Percentiles rank a stretch among this genome's conserved stretches.
Conservation (phyloP, 495 filamentous ascomycete genomes). For the Acidomyces sp. region DNA sequence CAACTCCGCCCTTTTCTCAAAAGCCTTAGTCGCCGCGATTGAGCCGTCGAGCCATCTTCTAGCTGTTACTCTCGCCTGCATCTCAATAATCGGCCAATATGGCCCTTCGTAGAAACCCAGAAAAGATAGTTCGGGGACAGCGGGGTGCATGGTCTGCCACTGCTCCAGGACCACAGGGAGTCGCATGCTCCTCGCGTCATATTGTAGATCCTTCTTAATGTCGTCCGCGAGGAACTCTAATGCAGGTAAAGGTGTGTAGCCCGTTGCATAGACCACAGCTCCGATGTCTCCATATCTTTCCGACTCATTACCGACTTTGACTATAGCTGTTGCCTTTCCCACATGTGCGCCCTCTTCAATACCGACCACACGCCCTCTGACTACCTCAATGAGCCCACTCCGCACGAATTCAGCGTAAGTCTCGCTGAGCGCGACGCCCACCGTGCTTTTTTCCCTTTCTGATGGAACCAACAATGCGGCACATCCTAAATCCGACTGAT, state of each 20-base stretch:
- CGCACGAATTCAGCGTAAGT: conserved; percentile 60
- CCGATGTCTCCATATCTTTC: conserved; percentile 43
- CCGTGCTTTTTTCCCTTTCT: conserved; percentile 31
- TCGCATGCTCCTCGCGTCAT: conserved; percentile 40
- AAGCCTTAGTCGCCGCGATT: conserved; percentile 2
- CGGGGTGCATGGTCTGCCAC: conserved; percentile 46
- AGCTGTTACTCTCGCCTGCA: conserved; percentile 61
- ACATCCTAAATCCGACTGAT: conserved; percentile 46
- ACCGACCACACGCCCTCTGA: conserved; percentile 28
- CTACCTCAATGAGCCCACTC: conserved; percentile 44
- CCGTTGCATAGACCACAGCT: conserved; percentile 61
- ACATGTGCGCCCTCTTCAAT: conserved; percentile 22
- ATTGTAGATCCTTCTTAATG: conserved; percentile 43
- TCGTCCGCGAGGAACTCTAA: conserved; percentile 46
- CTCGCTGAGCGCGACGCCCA: conserved; percentile 57
- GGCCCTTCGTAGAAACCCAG: conserved; percentile 78
- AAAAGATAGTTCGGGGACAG: conserved; percentile 56
- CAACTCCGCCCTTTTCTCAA: conserved; percentile 8
- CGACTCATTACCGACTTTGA: conserved; percentile 23
- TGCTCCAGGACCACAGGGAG: conserved; percentile 59
- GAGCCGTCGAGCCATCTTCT: conserved; percentile 26
- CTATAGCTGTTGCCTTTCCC: conserved; percentile 22
- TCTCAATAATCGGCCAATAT: conserved; percentile 78
- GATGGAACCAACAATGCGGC: conserved; percentile 27
- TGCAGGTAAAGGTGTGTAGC: conserved; percentile 50